Conservation (phyloP, 208 protist species). For the Spongospora subterranea region DNA sequence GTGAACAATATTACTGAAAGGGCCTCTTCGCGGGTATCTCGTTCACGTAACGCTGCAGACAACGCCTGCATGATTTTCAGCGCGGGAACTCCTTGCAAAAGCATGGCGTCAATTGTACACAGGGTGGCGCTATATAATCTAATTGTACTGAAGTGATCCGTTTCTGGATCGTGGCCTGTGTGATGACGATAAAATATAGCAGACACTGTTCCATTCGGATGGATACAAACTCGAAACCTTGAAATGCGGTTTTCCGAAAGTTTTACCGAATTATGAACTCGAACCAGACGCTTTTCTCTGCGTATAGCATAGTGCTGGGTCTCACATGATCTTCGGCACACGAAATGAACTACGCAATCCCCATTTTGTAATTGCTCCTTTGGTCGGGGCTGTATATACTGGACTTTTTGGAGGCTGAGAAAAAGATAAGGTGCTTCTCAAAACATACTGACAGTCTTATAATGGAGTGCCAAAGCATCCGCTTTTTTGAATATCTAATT, state of each 20-base stretch:
- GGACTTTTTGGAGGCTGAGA: background rate
- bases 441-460: background rate
- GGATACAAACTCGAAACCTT: background rate
- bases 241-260: background rate
- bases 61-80: background rate
- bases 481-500: background rate
- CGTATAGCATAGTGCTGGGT: background rate
- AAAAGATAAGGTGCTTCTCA: background rate
- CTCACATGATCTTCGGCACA: background rate
- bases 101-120: background rate
- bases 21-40: background rate
- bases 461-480: background rate
- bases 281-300: background rate
- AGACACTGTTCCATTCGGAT: background rate
- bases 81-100: background rate
- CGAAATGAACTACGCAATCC: background rate
- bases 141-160: background rate
- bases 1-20: background rate
- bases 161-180: background rate
- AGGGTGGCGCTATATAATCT: background rate
- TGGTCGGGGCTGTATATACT: background rate
- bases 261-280: background rate
- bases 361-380: background rate
- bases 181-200: background rate
- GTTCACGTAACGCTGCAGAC: background rate